Base-by-base conservation (phyloP, 305 asterid species). In the Rubia peregrina region DNA sequence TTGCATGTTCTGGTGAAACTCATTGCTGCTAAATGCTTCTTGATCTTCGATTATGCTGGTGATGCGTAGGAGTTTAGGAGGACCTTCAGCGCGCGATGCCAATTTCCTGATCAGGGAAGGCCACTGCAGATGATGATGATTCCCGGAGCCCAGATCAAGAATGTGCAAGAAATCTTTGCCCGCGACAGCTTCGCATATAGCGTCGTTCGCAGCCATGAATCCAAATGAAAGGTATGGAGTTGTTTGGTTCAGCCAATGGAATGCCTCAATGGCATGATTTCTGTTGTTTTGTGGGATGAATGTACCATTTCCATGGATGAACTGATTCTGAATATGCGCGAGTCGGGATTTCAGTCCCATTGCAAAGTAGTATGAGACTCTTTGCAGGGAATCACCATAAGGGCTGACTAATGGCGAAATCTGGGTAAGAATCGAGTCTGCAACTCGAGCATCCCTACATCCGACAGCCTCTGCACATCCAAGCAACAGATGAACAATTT, bases 401-500 rank as follows among this genome's bases (percentile, higher is more conserved):
- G 84, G 83, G 71, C 67, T 69, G 1, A 82, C 83, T 0, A 79
- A 44, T 36, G 86, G 83, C 80, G 85, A 82, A 40, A 88, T 82
- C 73, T 81, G 85, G 14, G 66, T 40, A 21, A 88, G 74, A 33
- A 86, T 65, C 10, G 88, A 74, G 40, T 74, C 51, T 13, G 89
- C 87, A n/a, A 85, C 85, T 0, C 38, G 77, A 12, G 78, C 71
- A 61, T 88, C 95, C 77, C 89, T 76, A 30, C 90, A 86, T 17
- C 90, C 88, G 33, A 88, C 81, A 4, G 90, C 95, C 83, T 88
- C 91, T 0, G 95, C 91, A 48, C 91, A 88, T 59, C 85, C 88
- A 63, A 88, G 72, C 36, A 88, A 73, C 24, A 83, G 55, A 69
- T 88, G 94, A 71, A 88, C 90, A 56, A 88, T 71, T n/a, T 85